Percentiles rank a stretch among this genome's conserved stretches.
phyloP scores from a whole-genome alignment of 140 eudicot species.

The Ambrosia hybrid region DNA sequence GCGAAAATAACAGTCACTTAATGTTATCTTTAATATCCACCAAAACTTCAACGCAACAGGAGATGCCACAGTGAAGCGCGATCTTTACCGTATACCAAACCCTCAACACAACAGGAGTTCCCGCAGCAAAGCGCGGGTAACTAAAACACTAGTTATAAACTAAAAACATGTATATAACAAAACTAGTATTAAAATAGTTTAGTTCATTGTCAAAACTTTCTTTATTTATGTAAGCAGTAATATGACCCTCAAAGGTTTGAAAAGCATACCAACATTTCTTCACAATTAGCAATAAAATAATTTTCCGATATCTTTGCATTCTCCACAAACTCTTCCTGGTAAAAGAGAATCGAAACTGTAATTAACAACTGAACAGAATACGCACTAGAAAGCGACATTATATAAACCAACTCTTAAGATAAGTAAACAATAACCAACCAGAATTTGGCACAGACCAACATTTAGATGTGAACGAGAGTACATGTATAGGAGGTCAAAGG shows the following conservation, averaged over 20 bases:
- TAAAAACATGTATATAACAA: neutral
- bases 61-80: no score
- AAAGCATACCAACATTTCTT: conserved; percentile 72
- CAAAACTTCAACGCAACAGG: no score
- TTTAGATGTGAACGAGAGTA: conserved; percentile 72
- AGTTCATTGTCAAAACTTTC: neutral
- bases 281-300: conserved; percentile 78
- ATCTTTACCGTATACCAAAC: no score
- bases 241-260: conserved; percentile 1
- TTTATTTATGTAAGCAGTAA: neutral
- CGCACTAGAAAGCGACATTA: neutral
- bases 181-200: neutral
- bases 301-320: conserved; percentile 79
- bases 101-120: no score
- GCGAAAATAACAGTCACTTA: no score
- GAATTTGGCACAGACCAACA: conserved; percentile 67
- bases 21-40: no score
- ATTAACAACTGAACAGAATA: neutral
- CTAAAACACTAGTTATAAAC: no score
- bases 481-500: conserved; percentile 79
- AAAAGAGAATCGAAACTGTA: neutral
- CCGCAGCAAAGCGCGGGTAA: no score
- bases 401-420: neutral
- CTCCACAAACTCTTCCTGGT: conserved; percentile 77
- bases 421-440: conserved; percentile 54